Evolutionary conservation across 2,329 filamentous ascomycete genomes (phyloP).

Genomic region (Mycosphaerella arachidis): DNA sequence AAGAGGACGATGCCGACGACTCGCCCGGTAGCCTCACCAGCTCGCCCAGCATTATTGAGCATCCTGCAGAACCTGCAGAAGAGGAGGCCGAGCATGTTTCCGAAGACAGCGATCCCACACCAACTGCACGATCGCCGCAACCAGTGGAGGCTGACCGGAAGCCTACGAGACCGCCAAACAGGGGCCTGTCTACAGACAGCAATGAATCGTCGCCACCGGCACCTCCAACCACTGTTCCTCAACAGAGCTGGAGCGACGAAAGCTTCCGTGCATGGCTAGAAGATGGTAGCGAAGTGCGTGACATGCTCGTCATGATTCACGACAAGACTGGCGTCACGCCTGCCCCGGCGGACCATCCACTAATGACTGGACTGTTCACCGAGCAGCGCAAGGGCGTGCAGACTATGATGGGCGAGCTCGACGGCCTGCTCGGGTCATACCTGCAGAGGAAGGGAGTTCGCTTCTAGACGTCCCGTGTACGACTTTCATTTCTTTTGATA

Average conservation of each 20-base stretch:
- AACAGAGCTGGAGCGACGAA: constrained; percentile 76
- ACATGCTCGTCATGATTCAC: constrained; percentile 86
- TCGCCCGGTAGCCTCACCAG: constrained; percentile 26
- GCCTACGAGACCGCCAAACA: constrained; percentile 7
- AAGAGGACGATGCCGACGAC: constrained; percentile 19
- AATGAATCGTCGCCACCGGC: constrained; percentile 20
- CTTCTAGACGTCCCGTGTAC: constrained; percentile 9
- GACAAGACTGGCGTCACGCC: constrained; percentile 81
- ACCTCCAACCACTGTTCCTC: constrained; percentile 40
- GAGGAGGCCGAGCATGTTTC: constrained; percentile 14
- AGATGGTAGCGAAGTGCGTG: constrained; percentile 76
- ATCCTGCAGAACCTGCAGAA: constrained; percentile 21
- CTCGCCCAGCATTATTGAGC: constrained; percentile 30
- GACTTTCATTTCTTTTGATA: not conserved
- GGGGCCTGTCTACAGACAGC: constrained; percentile 21
- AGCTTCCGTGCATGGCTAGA: constrained; percentile 77
- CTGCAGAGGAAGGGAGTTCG: constrained; percentile 25
- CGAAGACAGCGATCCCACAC: constrained; percentile 30
- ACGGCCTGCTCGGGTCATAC: constrained; percentile 43
- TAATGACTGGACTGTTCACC: constrained; percentile 73
- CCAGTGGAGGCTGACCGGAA: constrained; percentile 6
- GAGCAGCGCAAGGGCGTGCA: constrained; percentile 82
- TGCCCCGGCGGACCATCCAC: constrained; percentile 76
- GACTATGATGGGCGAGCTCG: constrained; percentile 84
- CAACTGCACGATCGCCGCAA: constrained; percentile 28